Conservation (phyloP, 176 grass and related monocot genomes). For the maize (Zea mays) region DNA sequence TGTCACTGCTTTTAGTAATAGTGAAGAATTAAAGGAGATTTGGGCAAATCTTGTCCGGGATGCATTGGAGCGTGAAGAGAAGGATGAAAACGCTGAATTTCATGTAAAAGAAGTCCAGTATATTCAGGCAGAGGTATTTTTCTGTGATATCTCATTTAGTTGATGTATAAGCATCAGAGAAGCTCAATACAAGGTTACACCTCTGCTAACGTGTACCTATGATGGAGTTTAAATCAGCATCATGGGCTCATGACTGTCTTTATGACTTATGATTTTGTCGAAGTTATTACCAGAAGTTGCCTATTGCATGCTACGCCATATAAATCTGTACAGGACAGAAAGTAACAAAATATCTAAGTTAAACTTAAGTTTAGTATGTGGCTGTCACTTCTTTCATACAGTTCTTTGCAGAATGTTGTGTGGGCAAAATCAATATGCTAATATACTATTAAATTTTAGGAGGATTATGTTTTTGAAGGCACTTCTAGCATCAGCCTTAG, state of each 20-base stretch:
- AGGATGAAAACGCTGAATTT: conserved; percentile 82
- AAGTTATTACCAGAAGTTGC: conserved; percentile 31
- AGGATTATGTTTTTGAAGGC: conserved; percentile 9
- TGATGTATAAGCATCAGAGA: not conserved
- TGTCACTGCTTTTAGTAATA: conserved; percentile 78
- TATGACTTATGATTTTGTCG: not conserved
- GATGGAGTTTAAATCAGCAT: not conserved
- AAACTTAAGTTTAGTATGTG: conserved; percentile 5
- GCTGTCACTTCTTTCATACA: not conserved
- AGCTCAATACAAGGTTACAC: not conserved
- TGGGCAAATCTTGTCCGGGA: conserved; percentile 77
- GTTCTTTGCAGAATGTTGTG: conserved; percentile 9
- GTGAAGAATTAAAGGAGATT: conserved; percentile 71
- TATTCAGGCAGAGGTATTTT: conserved; percentile 91
- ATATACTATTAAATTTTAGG: conserved; percentile 7
- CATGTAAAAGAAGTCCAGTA: conserved; percentile 90
- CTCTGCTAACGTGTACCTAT: not conserved
- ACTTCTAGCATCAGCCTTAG: not conserved
- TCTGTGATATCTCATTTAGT: conserved; percentile 19
- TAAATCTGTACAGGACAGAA: not conserved
- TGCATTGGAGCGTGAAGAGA: conserved; percentile 87
- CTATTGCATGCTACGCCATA: conserved; percentile 21
- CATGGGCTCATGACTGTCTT: not conserved
- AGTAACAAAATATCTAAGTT: conserved; percentile 21
- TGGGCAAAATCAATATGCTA: not conserved